Evolutionary conservation across 179 eudicot species (phyloP), one percentile per base, ranked within the genome.

Genomic region (Patellifolia procumbens): DNA sequence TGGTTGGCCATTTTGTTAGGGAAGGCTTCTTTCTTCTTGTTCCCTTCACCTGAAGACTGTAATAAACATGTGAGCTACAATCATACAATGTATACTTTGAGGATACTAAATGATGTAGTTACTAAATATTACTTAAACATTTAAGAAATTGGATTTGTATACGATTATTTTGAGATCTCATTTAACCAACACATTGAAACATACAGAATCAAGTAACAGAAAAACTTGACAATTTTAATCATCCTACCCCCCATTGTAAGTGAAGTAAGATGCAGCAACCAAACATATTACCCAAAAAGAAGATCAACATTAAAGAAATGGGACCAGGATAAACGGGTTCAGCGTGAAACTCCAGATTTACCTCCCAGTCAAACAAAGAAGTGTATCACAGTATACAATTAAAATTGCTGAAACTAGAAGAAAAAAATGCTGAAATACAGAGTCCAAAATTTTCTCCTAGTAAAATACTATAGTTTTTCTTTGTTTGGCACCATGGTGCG

Each of bases 1-100:
- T 60, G 35, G 51, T 51, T 76, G 9, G 31, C 83, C 85, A 79
- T 79, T 73, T 72, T 72, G 60, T 70, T 17, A 6, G 3, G 12
- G 10, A 8, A 19, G 28, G 0, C 8, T 35, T 12, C 53, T 37
- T 56, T 65, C 31, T 75, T 49, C 43, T 55, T 7, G 46, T 72
- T 55, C 60, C 70, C 74, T 66, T 72, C 74, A 59, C 55, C 16
- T 65, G 20, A 64, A 62, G 34, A 11, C 31, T 48, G 53, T 48
- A 60, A 26, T 16, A 59, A 59, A 59, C 0, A 59, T 12, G 6
- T 34, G 68, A 34, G 68, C 28, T 63, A 19, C 39, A 35, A 34
- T 63, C 45, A 1, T 19, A 24, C 9, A 52, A 17, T 52, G 17
- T 2, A 7, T 10, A 15, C 3, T 9, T 46, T 46, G 51, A 46